A percentile compares a stretch with the other conserved stretches of the same genome.
Conservation (phyloP, 352 stramenopile genomes). For the Pythium aphanidermatum region DNA sequence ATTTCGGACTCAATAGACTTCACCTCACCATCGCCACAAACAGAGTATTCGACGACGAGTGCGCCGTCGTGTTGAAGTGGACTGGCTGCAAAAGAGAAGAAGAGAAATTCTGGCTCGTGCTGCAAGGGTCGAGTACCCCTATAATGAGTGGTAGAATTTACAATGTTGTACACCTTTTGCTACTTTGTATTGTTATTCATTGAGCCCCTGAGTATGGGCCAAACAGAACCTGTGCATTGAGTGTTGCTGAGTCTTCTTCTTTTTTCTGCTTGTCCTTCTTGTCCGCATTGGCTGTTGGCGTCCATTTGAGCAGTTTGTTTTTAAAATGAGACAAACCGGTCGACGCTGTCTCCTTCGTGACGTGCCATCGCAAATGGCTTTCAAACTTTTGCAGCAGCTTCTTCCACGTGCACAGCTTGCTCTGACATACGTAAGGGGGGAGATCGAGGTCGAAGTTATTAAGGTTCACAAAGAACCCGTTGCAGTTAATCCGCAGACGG, state of each 20-base stretch:
- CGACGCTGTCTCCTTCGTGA: constrained; percentile 77
- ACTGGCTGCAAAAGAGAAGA: too few species aligned
- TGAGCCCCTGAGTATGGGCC: constrained; percentile 55
- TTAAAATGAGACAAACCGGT: constrained; percentile 82
- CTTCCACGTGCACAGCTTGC: constrained; percentile 76
- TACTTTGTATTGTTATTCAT: too few species aligned
- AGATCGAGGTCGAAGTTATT: constrained; percentile 76
- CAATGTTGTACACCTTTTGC: too few species aligned
- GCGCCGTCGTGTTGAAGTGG: too few species aligned
- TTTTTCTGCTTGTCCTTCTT: constrained; percentile 70
- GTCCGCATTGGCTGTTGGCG: constrained; percentile 28
- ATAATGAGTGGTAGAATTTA: too few species aligned
- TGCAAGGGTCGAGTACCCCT: too few species aligned
- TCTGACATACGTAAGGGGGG: constrained; percentile 72
- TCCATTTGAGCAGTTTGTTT: constrained; percentile 83
- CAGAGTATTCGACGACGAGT: too few species aligned
- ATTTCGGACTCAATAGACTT: too few species aligned
- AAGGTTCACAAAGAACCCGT: constrained; percentile 83
- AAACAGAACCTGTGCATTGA: constrained; percentile 72
- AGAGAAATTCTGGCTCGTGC: too few species aligned
- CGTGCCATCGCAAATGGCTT: constrained; percentile 74
- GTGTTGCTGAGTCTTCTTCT: constrained; percentile 42
- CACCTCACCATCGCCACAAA: too few species aligned
- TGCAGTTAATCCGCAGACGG: constrained; percentile 73
- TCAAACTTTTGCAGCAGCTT: constrained; percentile 82